These are phyloP conservation scores for Chaetomiaceae sp. DNA, from an alignment of 2,329 filamentous ascomycete species.

Conservation along the genomic window DNA sequence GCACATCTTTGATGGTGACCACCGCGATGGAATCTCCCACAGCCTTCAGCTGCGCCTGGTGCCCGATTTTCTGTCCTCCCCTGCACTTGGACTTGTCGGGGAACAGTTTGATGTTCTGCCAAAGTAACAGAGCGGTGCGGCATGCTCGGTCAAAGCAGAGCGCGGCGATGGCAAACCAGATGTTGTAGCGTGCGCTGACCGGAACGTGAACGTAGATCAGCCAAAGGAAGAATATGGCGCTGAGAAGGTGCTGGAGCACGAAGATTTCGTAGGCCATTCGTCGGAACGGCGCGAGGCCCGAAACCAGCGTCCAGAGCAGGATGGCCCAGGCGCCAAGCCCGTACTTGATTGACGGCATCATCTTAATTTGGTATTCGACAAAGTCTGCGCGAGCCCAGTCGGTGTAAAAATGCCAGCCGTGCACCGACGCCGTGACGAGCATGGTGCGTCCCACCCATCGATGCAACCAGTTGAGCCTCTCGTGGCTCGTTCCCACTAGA, in stretches of 20 bases:
- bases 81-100: slow-evolving; percentile 41
- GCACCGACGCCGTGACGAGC: slow-evolving; percentile 63
- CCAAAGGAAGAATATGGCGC: slow-evolving; percentile 58
- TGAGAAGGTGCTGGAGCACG: slow-evolving; percentile 61
- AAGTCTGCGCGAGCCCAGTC: slow-evolving; percentile 60
- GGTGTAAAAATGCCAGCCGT: slow-evolving; percentile 65
- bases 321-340: slow-evolving; percentile 64
- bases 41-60: slow-evolving; percentile 46
- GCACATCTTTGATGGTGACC: slow-evolving; percentile 55
- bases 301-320: slow-evolving; percentile 61
- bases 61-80: slow-evolving; percentile 48
- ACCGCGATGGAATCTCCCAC: slow-evolving; percentile 52
- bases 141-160: slow-evolving; percentile 59
- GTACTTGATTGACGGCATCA: slow-evolving; percentile 62
- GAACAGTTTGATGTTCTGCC: slow-evolving; percentile 49
- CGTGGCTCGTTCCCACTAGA: slow-evolving; percentile 60
- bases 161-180: slow-evolving; percentile 63
- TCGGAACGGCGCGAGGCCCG: slow-evolving; percentile 59
- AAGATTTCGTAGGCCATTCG: slow-evolving; percentile 67
- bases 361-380: slow-evolving; percentile 52
- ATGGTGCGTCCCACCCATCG: slow-evolving; percentile 68
- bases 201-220: slow-evolving; percentile 62
- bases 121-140: slow-evolving; percentile 44
- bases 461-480: slow-evolving; percentile 69
- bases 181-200: slow-evolving; percentile 51